Evolutionary conservation across 164 flowering plant species (phyloP), one percentile per base, ranked within the genome.

Genomic region (Warburgia ugandensis): DNA sequence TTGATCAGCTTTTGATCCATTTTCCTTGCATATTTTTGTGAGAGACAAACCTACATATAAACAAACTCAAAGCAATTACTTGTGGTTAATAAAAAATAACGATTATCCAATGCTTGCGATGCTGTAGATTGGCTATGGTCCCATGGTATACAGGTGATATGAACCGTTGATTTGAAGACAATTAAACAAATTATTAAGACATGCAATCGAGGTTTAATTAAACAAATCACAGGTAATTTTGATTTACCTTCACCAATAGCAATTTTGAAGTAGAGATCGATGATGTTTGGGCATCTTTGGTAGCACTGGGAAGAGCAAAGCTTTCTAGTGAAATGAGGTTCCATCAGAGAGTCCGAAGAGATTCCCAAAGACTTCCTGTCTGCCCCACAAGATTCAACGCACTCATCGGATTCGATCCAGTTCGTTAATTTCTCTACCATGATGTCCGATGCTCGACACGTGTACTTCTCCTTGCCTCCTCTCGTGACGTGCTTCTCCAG

Each of bases 171-270:
- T n/a, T n/a, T n/a, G n/a, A n/a, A n/a, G n/a, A n/a, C n/a, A n/a
- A n/a, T n/a, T n/a, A n/a, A n/a, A n/a, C n/a, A n/a, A n/a, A n/a
- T n/a, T n/a, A n/a, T n/a, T n/a, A n/a, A n/a, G n/a, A 32, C 1
- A 4, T 11, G 22, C 7, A 8, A 3, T 7, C 1, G 14, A 29
- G 5, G 3, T 32, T 29, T 12, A 6, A 41, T 28, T 37, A 1
- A 7, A 13, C 10, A 22, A 9, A 23, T 13, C 10, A 22, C 12
- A 43, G 4, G 27, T 14, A 40, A 2, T 8, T n/a, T 19, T 3
- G 14, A 21, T 21, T 11, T 69, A 84, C 96, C 92, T 70, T 86
- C 96, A 3, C 89, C 95, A 23, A 83, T 84, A 23, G 95, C 95
- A 68, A 86, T 63, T 33, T 84, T 81, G 79, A 73, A 79, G 79